Evolutionary conservation across 2,329 filamentous ascomycete species (phyloP).

Genomic region (Aspergillus carbonarius): DNA sequence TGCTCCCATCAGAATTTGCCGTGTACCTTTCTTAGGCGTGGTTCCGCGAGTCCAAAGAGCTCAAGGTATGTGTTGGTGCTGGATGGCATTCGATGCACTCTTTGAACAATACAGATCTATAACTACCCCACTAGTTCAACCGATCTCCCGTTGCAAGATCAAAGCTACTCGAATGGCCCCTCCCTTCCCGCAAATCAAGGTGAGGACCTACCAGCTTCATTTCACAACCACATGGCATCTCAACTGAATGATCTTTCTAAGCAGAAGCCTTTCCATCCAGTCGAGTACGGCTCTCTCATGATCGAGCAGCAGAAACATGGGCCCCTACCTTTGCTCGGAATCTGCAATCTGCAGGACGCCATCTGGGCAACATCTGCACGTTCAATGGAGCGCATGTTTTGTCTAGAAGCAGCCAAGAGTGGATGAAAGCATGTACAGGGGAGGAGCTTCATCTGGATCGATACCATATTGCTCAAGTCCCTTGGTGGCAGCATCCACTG

Average conservation of each 20-base stretch:
- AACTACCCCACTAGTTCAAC: no score
- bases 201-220: not conserved
- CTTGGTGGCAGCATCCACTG: not conserved
- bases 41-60: not conserved
- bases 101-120: no score
- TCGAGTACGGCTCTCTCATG: not conserved
- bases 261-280: not conserved
- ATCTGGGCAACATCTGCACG: slow-evolving; percentile 9
- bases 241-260: not conserved
- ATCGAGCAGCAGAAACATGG: not conserved
- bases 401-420: slow-evolving; percentile 6
- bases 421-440: slow-evolving; percentile 11
- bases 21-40: slow-evolving; percentile 8
- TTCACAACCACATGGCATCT: not conserved
- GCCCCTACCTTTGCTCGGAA: not conserved
- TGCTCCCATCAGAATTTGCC: slow-evolving; percentile 11
- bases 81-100: no score
- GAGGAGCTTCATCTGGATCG: slow-evolving; percentile 4
- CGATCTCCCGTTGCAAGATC: not conserved
- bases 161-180: not conserved
- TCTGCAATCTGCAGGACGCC: not conserved
- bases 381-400: slow-evolving; percentile 14
- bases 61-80: not conserved
- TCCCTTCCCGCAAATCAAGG: not conserved
- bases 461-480: not conserved